Conservation (phyloP, 306 rosid genomes). For the Mucuna pruriens region DNA sequence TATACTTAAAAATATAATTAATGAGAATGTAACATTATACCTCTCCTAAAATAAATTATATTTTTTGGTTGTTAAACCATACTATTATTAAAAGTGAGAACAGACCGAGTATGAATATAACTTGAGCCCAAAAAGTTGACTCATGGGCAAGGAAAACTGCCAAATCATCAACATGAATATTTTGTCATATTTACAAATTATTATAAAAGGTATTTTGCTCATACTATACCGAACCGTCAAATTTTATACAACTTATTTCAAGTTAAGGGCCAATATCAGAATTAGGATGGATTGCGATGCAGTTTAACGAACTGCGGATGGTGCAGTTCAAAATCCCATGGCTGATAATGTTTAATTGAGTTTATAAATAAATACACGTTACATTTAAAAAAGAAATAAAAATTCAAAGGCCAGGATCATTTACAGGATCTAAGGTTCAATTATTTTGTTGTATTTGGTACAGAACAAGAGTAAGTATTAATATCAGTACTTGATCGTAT, state of each 20-base stretch:
- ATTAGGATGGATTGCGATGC: not conserved
- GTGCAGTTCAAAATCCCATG: not conserved
- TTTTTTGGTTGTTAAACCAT: no score
- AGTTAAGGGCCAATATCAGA: not conserved
- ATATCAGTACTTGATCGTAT: no score
- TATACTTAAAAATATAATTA: no score
- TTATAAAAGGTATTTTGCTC: not conserved
- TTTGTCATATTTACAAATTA: not conserved
- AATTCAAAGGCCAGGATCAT: no score
- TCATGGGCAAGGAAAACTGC: not conserved
- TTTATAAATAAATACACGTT: not conserved
- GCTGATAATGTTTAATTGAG: not conserved
- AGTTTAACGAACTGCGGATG: not conserved
- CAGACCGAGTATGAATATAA: no score
- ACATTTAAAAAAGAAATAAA: no score
- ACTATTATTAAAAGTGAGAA: no score
- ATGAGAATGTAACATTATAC: no score
- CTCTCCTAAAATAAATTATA: no score
- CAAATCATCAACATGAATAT: not conserved
- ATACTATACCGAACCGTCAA: not conserved
- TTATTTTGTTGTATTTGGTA: no score
- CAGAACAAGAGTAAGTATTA: no score
- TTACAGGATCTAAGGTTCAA: no score
- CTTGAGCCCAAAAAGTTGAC: not conserved
- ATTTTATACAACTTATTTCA: not conserved